Evolutionary conservation across 768 basidiomycete species (phyloP), one percentile per base, ranked within the genome.

Genomic region (Pleurotus citrinopileatus): DNA sequence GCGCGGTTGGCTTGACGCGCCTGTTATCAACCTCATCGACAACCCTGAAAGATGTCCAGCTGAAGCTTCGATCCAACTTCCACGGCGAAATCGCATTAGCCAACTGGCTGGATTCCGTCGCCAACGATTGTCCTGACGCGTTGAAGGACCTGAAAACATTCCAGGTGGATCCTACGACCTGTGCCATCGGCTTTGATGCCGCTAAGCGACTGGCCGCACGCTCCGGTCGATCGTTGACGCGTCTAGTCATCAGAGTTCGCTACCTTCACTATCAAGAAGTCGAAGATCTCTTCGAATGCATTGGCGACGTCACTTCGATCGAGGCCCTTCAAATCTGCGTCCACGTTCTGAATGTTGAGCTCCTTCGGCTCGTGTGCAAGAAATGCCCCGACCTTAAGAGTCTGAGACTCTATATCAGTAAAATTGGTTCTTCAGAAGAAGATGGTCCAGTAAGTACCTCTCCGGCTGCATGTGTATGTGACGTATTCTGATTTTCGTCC

Each of bases 91-190:
- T 67, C 3, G 52, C 58, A 4, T 62, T 80, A 15, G 64, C 58
- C 34, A 52, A 67, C 15, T 78, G 76, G 70, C 63, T 79, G 19
- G n/a, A 42, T 0, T 43, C 56, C 1, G 66, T 64, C 26, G 55
- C 67, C 13, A 58, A 63, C n/a, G 65, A 72, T 47, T 52, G 61
- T 25, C 48, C 48, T 13, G 42, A 50, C 4, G 59, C 63, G 22
- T 68, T 78, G 37, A 55, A 65, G 2, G 60, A 65, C 27, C 60
- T 75, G 15, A 62, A 63, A n/a, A 51, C 55, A 6, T 58, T 80
- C 23, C 70, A 75, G 19, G 63, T 80, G 27, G 79, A 75, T 57
- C 77, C 77, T 1, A 74, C 76, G 3, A 63, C 61, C 36, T 63
- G 62, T 28, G 48, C 52, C 10, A 57, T 42, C 34, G 75, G 76